Conservation (phyloP, 805 yeast genomes). For the Metschnikowia cubensis region DNA sequence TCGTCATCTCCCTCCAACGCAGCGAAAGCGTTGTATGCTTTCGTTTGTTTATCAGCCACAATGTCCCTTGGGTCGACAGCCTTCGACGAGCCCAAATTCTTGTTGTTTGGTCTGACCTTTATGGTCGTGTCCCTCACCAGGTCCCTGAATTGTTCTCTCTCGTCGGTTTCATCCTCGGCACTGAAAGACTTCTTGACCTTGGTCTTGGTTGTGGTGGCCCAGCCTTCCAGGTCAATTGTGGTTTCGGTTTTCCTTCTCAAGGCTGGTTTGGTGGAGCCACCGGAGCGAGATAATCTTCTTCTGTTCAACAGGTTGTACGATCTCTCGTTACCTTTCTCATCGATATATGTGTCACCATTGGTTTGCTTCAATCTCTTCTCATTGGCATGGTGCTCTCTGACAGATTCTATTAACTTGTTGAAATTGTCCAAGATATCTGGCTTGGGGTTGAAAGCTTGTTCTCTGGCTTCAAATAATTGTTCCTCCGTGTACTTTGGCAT, state of each 20-base stretch:
- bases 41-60: constrained; percentile 61
- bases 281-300: constrained; percentile 59
- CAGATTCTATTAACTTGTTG: constrained; percentile 62
- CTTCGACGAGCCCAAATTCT: constrained; percentile 69
- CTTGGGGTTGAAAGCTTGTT: constrained; percentile 55
- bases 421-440: constrained; percentile 64
- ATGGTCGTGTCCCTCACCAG: constrained; percentile 41
- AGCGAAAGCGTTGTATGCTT: constrained; percentile 75
- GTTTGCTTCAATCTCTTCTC: constrained; percentile 29
- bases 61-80: constrained; percentile 72
- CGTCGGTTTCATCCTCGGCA: constrained; percentile 45
- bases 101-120: constrained; percentile 63
- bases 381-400: constrained; percentile 44
- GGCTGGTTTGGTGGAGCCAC: constrained; percentile 38
- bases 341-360: constrained; percentile 44
- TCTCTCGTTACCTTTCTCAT: constrained; percentile 43
- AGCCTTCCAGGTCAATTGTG: constrained; percentile 73
- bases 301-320: constrained; percentile 46
- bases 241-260: constrained; percentile 54
- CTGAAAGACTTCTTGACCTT: constrained; percentile 48
- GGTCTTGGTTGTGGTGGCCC: constrained; percentile 61
- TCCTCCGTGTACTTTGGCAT: constrained; percentile 68
- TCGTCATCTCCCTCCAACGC: constrained; percentile 65
- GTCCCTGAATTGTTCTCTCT: constrained; percentile 44
- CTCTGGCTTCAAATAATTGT: constrained; percentile 56